Evolutionary conservation across 169 alveolate genomes (phyloP), one percentile per base, ranked within the genome.

Genomic region (Plasmodium falciparum): DNA sequence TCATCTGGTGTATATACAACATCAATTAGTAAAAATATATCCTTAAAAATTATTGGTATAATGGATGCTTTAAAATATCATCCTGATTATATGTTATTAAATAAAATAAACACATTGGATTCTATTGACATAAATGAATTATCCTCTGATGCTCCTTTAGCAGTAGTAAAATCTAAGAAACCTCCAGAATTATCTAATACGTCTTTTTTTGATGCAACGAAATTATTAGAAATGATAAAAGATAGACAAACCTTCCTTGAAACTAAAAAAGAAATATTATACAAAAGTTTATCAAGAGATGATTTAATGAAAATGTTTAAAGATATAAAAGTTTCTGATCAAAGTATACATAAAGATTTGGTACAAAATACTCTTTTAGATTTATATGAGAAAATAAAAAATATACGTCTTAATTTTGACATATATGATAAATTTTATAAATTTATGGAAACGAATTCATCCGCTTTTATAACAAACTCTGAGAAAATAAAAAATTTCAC

Each of bases 1-100:
- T 73, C 92, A 20, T 71, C 92, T n/a, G 92, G 88, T 24, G 92
- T 72, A n/a, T 86, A 86, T 67, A 86, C 92, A 12, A 86, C 88
- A 33, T 70, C 88, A 59, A 70, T 72, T 50, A 71, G 92, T 33
- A 86, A 86, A 66, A 86, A 86, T 33, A 86, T 65, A 20, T 86
- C 92, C 45, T 86, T 86, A 33, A 70, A 86, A 86, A 86, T 86
- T 59, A 72, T 72, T 9, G 92, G 92, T 22, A 73, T 86, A 61
- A 86, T 86, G 92, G 92, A 86, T 71, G 92, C 92, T 11, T 29
- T 86, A 63, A 86, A 86, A 47, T 86, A 43, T 29, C 92, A 86
- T 52, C 92, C 92, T 33, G 88, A 86, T 71, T 86, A 86, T 72
- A 86, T 86, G 92, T 33, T 86, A 20, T 52, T 86, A 47, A 86